phyloP scores from a whole-genome alignment of 768 basidiomycete species.

The Naganishia vaughanmartiniae region DNA sequence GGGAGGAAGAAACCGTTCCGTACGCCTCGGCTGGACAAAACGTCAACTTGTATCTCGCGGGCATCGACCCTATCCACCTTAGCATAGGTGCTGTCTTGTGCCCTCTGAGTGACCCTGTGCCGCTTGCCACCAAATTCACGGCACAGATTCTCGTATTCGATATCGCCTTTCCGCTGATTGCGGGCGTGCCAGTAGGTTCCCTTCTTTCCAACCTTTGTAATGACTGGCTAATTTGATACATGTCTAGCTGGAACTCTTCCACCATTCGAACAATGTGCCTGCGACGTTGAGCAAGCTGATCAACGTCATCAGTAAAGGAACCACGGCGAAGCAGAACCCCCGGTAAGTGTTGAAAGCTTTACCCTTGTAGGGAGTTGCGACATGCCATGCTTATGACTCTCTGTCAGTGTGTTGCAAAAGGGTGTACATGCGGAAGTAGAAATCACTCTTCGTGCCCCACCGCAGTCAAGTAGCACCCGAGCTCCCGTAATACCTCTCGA shows the following conservation, averaged over 20 bases:
- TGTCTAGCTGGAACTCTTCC: conserved; percentile 71
- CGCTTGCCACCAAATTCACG: conserved; percentile 71
- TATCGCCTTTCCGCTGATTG: conserved; percentile 79
- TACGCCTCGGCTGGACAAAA: conserved; percentile 92
- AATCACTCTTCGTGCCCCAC: conserved; percentile 66
- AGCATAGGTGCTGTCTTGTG: conserved; percentile 87
- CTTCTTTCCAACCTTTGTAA: conserved; percentile 50
- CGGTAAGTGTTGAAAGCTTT: conserved; percentile 58
- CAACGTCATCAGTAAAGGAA: conserved; percentile 77
- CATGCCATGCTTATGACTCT: neutral
- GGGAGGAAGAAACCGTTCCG: conserved; percentile 69
- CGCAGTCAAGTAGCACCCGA: conserved; percentile 57
- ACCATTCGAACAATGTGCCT: conserved; percentile 88
- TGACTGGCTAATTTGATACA: conserved; percentile 53
- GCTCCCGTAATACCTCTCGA: conserved; percentile 76
- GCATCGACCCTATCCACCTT: conserved; percentile 81
- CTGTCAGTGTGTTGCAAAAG: conserved; percentile 74
- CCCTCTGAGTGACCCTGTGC: conserved; percentile 66
- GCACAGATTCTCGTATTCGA: conserved; percentile 94
- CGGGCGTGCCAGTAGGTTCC: conserved; percentile 65
- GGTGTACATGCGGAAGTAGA: conserved; percentile 79
- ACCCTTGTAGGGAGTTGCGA: neutral
- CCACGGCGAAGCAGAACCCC: conserved; percentile 72
- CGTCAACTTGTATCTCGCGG: conserved; percentile 75
- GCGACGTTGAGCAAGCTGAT: conserved; percentile 79